Conservation (phyloP, 495 filamentous ascomycete species). For the Halenospora varia region DNA sequence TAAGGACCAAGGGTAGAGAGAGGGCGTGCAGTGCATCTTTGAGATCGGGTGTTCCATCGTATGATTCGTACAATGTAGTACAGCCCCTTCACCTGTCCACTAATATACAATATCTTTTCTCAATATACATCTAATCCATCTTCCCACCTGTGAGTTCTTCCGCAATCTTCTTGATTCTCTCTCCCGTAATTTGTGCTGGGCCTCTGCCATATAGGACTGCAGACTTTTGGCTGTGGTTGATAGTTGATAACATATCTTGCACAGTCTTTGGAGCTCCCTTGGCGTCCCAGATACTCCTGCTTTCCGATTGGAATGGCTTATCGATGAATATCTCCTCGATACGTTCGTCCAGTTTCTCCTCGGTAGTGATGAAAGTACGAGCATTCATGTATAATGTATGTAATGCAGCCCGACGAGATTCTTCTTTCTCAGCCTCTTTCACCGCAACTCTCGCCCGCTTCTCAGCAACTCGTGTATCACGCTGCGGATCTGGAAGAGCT, state of each 20-base stretch:
- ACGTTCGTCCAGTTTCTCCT: conserved; percentile 52
- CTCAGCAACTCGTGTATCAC: conserved; percentile 31
- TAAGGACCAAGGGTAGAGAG: no score
- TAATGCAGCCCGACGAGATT: conserved; percentile 42
- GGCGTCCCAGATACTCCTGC: conserved; percentile 59
- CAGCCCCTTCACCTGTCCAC: neutral
- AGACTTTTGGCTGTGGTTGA: conserved; percentile 28
- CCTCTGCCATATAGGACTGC: conserved; percentile 8
- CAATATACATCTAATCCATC: conserved; percentile 33
- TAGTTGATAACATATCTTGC: conserved; percentile 34
- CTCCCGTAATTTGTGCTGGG: conserved; percentile 28
- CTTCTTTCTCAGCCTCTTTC: conserved; percentile 34
- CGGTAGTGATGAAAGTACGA: conserved; percentile 58
- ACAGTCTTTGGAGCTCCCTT: conserved; percentile 48
- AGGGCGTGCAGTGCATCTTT: neutral
- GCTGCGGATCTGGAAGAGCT: conserved; percentile 26
- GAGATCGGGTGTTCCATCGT: neutral
- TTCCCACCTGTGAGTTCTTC: conserved; percentile 70
- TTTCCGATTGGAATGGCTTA: conserved; percentile 26
- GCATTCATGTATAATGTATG: conserved; percentile 66
- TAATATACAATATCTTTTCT: neutral
- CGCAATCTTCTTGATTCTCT: conserved; percentile 59
- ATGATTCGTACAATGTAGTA: neutral
- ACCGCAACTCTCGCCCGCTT: conserved; percentile 33
- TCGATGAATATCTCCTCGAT: conserved; percentile 58